A percentile compares a stretch with the other conserved stretches of the same genome.
Conservation (phyloP, 1,284 basidiomycete genomes). For the Caloboletus inedulis region DNA sequence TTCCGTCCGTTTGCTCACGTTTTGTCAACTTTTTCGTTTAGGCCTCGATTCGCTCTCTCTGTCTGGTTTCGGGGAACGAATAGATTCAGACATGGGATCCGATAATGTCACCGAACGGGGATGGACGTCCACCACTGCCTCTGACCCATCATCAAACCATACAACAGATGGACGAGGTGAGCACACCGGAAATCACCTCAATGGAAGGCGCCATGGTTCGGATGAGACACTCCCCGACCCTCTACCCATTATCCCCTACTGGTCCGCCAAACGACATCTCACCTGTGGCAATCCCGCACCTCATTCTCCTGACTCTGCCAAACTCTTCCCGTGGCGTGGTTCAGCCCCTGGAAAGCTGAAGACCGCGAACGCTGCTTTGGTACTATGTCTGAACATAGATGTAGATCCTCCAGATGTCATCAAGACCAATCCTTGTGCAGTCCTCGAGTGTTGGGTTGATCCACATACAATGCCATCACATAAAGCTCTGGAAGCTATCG, state of each 20-base stretch:
- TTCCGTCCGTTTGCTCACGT: background rate
- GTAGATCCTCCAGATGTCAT: conserved; percentile 97
- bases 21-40: conserved; percentile 11
- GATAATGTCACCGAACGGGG: conserved; percentile 44
- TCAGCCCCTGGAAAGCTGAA: conserved; percentile 79
- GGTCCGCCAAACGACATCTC: conserved; percentile 82
- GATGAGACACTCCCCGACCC: conserved; percentile 47
- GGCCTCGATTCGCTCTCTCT: conserved; percentile 20
- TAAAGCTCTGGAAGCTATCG: conserved; percentile 88
- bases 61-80: conserved; percentile 27
- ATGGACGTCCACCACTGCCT: conserved; percentile 40
- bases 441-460: conserved; percentile 97
- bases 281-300: conserved; percentile 84
- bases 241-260: conserved; percentile 66
- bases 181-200: conserved; percentile 16
- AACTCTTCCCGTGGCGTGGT: conserved; percentile 74
- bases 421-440: conserved; percentile 96
- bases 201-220: conserved; percentile 37
- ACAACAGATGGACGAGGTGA: conserved; percentile 30
- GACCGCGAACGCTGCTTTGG: conserved; percentile 90
- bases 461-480: conserved; percentile 84
- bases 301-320: conserved; percentile 59
- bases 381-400: conserved; percentile 95
- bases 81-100: conserved; percentile 41
- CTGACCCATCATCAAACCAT: conserved; percentile 43